Evolutionary conservation across 768 basidiomycete species (phyloP).

Genomic region (Erythrobasidium yunnanense): DNA sequence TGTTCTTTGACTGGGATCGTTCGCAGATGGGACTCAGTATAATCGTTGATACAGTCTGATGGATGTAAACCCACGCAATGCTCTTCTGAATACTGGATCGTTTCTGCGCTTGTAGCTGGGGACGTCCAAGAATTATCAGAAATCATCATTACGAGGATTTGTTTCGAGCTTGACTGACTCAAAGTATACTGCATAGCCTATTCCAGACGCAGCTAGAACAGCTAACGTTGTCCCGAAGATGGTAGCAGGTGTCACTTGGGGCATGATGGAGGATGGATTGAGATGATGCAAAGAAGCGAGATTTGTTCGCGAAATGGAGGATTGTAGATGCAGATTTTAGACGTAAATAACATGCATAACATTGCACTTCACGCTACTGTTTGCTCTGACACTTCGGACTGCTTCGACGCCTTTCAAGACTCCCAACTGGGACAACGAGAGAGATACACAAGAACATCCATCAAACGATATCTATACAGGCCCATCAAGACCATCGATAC

Average conservation of each 20-base stretch:
- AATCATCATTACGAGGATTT: conserved; percentile 25
- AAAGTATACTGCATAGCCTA: conserved; percentile 83
- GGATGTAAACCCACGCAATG: conserved; percentile 73
- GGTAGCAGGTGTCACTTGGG: neutral
- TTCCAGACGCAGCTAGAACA: conserved; percentile 34
- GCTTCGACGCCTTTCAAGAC: no score
- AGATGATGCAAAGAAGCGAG: no score
- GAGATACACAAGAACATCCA: no score
- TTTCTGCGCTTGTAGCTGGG: conserved; percentile 65
- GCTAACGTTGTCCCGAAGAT: neutral
- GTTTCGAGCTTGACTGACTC: conserved; percentile 45
- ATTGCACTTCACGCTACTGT: no score
- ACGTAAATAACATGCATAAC: no score
- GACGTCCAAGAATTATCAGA: neutral
- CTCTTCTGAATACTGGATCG: conserved; percentile 74
- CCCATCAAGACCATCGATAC: neutral
- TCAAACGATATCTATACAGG: no score
- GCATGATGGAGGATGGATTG: neutral
- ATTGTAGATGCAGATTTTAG: no score
- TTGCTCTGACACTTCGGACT: no score
- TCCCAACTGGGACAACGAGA: no score
- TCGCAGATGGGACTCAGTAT: no score
- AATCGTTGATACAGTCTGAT: no score
- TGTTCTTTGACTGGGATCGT: conserved; percentile 66
- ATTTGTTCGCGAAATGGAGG: no score